Conservation (phyloP, 495 filamentous ascomycete species). For the Lindgomyces ingoldianus region DNA sequence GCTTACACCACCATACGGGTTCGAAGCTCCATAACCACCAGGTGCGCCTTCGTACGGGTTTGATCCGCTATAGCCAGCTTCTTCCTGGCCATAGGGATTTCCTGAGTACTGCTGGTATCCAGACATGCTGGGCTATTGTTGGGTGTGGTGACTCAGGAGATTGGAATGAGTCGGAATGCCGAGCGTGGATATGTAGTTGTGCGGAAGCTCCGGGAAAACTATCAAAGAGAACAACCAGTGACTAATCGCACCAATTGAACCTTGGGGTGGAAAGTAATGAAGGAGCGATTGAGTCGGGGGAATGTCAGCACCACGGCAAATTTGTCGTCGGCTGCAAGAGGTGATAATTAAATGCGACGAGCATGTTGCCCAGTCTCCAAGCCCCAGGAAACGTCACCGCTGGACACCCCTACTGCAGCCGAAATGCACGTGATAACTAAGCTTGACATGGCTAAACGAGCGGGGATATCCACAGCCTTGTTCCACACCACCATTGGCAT, state of each 20-base stretch:
- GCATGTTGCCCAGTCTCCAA: neutral
- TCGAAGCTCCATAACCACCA: constrained; percentile 49
- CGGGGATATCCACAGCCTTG: too few species aligned
- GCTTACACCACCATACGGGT: constrained; percentile 38
- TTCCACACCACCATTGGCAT: too few species aligned
- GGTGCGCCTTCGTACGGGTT: constrained; percentile 41
- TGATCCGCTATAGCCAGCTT: constrained; percentile 52
- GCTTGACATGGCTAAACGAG: too few species aligned
- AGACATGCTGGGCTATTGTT: constrained; percentile 27
- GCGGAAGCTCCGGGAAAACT: constrained; percentile 4
- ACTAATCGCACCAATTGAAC: neutral
- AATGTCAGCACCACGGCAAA: neutral
- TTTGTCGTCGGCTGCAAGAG: neutral
- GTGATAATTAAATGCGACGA: neutral
- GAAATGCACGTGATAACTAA: neutral
- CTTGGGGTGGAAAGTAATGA: neutral
- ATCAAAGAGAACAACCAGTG: neutral
- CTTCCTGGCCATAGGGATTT: constrained; percentile 51
- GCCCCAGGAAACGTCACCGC: constrained; percentile 8
- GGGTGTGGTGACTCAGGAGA: neutral
- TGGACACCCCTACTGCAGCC: neutral
- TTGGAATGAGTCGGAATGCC: neutral
- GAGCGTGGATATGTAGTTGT: neutral
- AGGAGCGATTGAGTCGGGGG: neutral
- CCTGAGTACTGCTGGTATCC: constrained; percentile 45